Evolutionary conservation across 1,284 basidiomycete species (phyloP).

Genomic region (Apiotrichum laibachii): DNA sequence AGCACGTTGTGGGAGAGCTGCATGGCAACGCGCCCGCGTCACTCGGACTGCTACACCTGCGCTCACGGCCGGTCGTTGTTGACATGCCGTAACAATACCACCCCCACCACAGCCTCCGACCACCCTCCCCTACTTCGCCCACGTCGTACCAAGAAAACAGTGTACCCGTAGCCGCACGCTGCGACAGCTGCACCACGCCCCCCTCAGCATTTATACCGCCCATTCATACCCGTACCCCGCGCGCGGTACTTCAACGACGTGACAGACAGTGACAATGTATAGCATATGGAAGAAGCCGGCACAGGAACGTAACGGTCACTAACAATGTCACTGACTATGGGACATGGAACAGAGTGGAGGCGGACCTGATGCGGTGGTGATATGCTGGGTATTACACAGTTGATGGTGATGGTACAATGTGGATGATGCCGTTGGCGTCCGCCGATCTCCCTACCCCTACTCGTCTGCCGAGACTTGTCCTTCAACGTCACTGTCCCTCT

Average conservation of each 20-base stretch:
- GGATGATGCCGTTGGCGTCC: no score
- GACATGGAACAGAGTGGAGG: neutral
- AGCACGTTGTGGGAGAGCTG: neutral
- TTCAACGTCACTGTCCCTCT: neutral
- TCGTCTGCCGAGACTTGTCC: neutral
- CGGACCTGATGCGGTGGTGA: neutral
- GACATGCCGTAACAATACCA: neutral
- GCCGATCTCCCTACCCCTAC: no score
- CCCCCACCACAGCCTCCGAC: neutral
- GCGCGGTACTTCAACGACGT: neutral
- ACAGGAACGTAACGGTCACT: neutral
- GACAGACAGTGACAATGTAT: constrained; percentile 15
- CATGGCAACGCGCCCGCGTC: no score
- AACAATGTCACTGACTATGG: neutral
- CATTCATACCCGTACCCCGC: constrained; percentile 20
- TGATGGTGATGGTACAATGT: neutral
- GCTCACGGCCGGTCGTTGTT: no score
- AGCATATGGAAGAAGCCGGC: constrained; percentile 3
- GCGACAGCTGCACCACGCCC: neutral
- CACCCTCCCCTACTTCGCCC: constrained; percentile 1
- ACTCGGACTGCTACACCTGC: no score
- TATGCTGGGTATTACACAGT: constrained; percentile 6
- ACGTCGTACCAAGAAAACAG: neutral
- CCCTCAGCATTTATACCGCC: constrained; percentile 23
- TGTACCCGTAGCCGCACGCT: neutral